Conservation (phyloP, 805 yeast species). For the Candida maesae region DNA sequence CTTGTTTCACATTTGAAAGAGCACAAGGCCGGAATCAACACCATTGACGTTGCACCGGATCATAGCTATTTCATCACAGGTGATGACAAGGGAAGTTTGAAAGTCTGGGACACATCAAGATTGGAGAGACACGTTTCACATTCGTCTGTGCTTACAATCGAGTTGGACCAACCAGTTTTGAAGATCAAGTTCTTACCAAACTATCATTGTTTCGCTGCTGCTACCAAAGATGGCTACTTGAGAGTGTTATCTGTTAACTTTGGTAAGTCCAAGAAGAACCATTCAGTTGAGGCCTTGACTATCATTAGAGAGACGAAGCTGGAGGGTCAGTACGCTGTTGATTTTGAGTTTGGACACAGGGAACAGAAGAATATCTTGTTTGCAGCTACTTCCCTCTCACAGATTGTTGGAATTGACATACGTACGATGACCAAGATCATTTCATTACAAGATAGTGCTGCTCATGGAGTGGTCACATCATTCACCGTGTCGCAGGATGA, state of each 20-base stretch:
- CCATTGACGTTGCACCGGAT: slow-evolving; percentile 57
- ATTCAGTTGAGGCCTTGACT: slow-evolving; percentile 18
- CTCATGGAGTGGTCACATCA: slow-evolving; percentile 63
- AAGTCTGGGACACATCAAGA: slow-evolving; percentile 72
- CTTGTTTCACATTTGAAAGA: slow-evolving; percentile 64
- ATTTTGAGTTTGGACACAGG: slow-evolving; percentile 38
- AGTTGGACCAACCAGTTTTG: slow-evolving; percentile 47
- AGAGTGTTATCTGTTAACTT: slow-evolving; percentile 36
- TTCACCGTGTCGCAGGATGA: slow-evolving; percentile 51
- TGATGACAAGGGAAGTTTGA: slow-evolving; percentile 67
- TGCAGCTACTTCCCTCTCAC: slow-evolving; percentile 49
- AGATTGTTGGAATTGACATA: slow-evolving; percentile 53
- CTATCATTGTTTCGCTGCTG: slow-evolving; percentile 56
- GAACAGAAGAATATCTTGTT: slow-evolving; percentile 41
- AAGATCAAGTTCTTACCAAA: slow-evolving; percentile 48
- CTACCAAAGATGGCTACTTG: slow-evolving; percentile 36
- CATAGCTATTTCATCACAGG: slow-evolving; percentile 70
- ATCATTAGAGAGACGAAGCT: slow-evolving; percentile 41
- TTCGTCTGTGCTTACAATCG: slow-evolving; percentile 42
- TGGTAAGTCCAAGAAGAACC: slow-evolving; percentile 22
- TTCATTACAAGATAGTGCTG: slow-evolving; percentile 48
- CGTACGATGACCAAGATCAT: slow-evolving; percentile 45
- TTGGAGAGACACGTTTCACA: slow-evolving; percentile 60
- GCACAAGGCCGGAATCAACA: slow-evolving; percentile 54
- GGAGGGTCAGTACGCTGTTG: slow-evolving; percentile 39